Conservation (phyloP, 2,329 filamentous ascomycete genomes). For the Fusarium pilosicola region DNA sequence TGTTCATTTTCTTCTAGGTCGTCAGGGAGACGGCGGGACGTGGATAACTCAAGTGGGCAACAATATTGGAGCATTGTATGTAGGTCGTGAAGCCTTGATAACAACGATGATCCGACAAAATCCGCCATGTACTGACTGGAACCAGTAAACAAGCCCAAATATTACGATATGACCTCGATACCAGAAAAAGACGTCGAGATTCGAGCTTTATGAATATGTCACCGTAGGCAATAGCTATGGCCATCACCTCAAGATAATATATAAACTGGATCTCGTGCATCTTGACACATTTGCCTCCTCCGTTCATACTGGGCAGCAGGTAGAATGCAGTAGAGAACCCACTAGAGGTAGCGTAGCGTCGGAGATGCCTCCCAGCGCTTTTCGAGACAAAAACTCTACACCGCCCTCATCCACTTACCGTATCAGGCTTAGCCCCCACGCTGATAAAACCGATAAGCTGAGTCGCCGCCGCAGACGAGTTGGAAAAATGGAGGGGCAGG, state of each 20-base stretch:
- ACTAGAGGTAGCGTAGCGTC: slow-evolving; percentile 24
- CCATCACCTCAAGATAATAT: neutral
- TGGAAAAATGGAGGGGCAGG: slow-evolving; percentile 42
- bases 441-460: slow-evolving; percentile 50
- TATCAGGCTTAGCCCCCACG: slow-evolving; percentile 27
- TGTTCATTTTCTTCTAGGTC: slow-evolving; percentile 6
- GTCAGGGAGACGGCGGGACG: slow-evolving; percentile 41
- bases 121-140: slow-evolving; percentile 14
- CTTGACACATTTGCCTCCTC: slow-evolving; percentile 24
- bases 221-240: neutral
- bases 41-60: slow-evolving; percentile 33
- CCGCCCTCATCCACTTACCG: slow-evolving; percentile 40
- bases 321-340: neutral
- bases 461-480: slow-evolving; percentile 38
- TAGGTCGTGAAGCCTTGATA: slow-evolving; percentile 15
- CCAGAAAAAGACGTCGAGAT: neutral
- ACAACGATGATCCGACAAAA: slow-evolving; percentile 32
- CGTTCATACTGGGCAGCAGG: neutral
- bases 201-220: neutral
- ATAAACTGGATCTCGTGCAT: neutral
- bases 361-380: slow-evolving; percentile 30
- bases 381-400: slow-evolving; percentile 35
- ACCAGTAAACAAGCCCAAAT: slow-evolving; percentile 16
- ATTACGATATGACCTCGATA: neutral
- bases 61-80: slow-evolving; percentile 20